phyloP scores from a whole-genome alignment of 1,139 yeast species.

The Pneumocystis carinii region DNA sequence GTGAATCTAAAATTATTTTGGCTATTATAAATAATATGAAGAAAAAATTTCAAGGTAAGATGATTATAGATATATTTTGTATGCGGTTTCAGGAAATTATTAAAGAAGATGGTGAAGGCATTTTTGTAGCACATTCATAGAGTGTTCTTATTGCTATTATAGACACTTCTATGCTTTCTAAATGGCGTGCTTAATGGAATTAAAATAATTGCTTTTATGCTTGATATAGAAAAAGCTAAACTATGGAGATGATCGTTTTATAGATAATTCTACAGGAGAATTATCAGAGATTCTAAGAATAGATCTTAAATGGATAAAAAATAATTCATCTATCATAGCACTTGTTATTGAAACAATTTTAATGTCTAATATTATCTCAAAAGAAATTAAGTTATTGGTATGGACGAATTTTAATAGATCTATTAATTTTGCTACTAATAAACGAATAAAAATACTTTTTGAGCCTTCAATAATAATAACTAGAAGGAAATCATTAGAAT shows the following conservation, averaged over 20 bases:
- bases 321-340: conserved; percentile 2
- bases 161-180: conserved; percentile 11
- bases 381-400: not conserved
- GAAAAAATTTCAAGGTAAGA: conserved; percentile 1
- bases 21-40: conserved; percentile 6
- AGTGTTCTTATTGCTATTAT: conserved; percentile 12
- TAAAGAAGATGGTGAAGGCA: conserved; percentile 12
- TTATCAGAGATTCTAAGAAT: conserved; percentile 4
- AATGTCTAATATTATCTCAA: not conserved
- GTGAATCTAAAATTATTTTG: conserved; percentile 2
- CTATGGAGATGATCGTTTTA: conserved; percentile 9
- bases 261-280: conserved; percentile 1
- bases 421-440: conserved; percentile 7
- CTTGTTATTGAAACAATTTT: conserved; percentile 1
- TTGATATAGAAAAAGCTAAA: conserved; percentile 3
- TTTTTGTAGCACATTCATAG: conserved; percentile 14
- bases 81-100: conserved; percentile 10
- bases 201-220: conserved; percentile 1
- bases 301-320: conserved; percentile 10
- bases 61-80: conserved; percentile 8
- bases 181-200: conserved; percentile 4
- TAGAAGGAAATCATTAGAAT: not conserved
- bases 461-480: not conserved
- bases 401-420: conserved; percentile 4
- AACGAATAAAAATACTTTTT: conserved; percentile 3